A percentile compares a stretch with the other conserved stretches of the same genome.
Evolutionary conservation across 148 eudicot genomes (phyloP).

Genomic region (Dysphania ambrosioides): DNA sequence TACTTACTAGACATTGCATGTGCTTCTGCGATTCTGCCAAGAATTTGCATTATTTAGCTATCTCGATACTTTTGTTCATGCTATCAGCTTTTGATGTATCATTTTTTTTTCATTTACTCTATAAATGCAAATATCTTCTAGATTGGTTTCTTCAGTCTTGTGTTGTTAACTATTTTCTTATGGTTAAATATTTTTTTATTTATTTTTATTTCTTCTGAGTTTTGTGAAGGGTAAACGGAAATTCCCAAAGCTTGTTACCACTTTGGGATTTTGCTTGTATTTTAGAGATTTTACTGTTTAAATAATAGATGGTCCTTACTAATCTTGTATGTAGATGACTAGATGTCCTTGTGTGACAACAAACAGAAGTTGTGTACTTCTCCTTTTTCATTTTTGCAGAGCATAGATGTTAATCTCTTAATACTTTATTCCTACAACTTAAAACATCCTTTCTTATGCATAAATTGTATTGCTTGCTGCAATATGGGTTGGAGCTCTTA

Average conservation of each 20-base stretch:
- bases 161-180: too few species aligned
- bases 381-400: background rate
- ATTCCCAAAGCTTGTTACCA: too few species aligned
- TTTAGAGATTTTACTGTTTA: background rate
- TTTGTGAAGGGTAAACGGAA: too few species aligned
- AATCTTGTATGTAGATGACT: background rate
- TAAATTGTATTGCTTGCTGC: constrained; percentile 19
- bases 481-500: constrained; percentile 40
- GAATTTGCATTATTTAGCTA: background rate
- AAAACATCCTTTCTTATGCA: constrained; percentile 8
- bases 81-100: too few species aligned
- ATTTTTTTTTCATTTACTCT: too few species aligned
- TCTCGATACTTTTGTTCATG: background rate
- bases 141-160: too few species aligned
- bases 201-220: too few species aligned
- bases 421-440: constrained; percentile 7
- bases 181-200: too few species aligned
- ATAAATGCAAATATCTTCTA: too few species aligned
- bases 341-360: background rate
- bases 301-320: background rate
- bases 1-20: background rate
- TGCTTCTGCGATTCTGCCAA: background rate
- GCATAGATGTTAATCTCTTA: background rate
- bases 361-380: background rate
- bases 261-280: too few species aligned